Evolutionary conservation across 805 yeast genomes (phyloP).

Genomic region (Ogataea allantospora): DNA sequence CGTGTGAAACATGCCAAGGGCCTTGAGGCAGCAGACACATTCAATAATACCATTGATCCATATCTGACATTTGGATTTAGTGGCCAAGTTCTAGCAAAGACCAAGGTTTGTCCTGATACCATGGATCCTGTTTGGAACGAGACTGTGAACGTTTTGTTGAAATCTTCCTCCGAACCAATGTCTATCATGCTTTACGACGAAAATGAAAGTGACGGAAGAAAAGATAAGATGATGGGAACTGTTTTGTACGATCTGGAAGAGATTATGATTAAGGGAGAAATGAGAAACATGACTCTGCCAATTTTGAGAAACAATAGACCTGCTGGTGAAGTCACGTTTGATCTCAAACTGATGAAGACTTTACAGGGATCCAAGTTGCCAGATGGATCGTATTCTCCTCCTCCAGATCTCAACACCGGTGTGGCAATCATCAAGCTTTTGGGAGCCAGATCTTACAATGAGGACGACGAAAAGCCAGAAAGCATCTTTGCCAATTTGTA

Average conservation of each 20-base stretch:
- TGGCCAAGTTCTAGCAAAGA: slow-evolving; percentile 59
- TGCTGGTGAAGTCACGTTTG: slow-evolving; percentile 72
- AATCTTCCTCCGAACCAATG: slow-evolving; percentile 80
- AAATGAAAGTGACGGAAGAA: slow-evolving; percentile 57
- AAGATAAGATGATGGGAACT: slow-evolving; percentile 79
- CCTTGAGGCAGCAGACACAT: slow-evolving; percentile 64
- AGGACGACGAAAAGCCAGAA: slow-evolving; percentile 43
- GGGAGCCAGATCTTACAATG: slow-evolving; percentile 56
- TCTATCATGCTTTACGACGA: slow-evolving; percentile 69
- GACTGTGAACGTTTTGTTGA: slow-evolving; percentile 64
- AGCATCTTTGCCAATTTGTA: slow-evolving; percentile 71
- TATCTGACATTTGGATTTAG: slow-evolving; percentile 71
- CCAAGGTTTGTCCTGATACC: slow-evolving; percentile 68
- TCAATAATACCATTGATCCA: slow-evolving; percentile 86
- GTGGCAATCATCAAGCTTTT: slow-evolving; percentile 66
- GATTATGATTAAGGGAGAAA: slow-evolving; percentile 52
- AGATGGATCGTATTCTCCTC: slow-evolving; percentile 81
- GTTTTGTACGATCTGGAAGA: slow-evolving; percentile 70
- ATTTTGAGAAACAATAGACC: slow-evolving; percentile 80
- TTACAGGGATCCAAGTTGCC: slow-evolving; percentile 58
- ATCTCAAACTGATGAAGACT: slow-evolving; percentile 75
- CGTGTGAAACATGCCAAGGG: slow-evolving; percentile 64
- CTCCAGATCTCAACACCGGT: slow-evolving; percentile 95
- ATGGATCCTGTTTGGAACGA: slow-evolving; percentile 82
- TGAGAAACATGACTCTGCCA: slow-evolving; percentile 48